Base-by-base conservation (phyloP, 768 basidiomycete genomes). In the Tulasnella sp. region DNA sequence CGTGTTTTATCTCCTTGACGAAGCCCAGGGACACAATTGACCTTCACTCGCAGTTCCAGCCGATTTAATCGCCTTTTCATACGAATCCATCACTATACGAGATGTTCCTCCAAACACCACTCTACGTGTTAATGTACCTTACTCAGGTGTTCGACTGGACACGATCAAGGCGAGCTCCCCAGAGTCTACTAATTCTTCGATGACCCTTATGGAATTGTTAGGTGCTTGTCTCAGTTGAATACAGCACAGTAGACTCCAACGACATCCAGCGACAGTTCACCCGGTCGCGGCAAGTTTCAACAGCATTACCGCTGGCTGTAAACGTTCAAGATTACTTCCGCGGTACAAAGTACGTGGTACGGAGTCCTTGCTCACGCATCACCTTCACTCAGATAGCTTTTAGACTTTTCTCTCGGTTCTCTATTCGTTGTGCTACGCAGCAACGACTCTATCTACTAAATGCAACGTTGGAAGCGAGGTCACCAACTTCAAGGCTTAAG, bases 261-360 rank as follows among this genome's bases (percentile, higher is more conserved):
- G 83, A 84, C 20, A 88, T 39, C n/a, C 32, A 32, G 26, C 48
- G 95, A 48, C 88, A 83, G 6, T 83, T 94, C 37, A 86, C 85
- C 51, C 86, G 89, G 40, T 87, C 88, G 16, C 87, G 89, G 78
- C 83, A 87, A 2, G 86, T 96, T 5, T 86, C 88, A 18, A 90
- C 92, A 9, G 88, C 92, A 0, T 86, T 98, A 4, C 96, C 97
- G 0, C 86, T 99, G 67, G 90, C 92, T 3, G 93, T 98, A 78
- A 98, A 96, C 78, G 97, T 99, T 0, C 93, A 98, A 84, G 98
- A 99, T 83, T 96, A 95, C 84, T 98, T 99, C 86, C 90, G 97
- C 29, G 92, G 92, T 37, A 86, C 89, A 77, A 91, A 90, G 97
- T 95, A 48, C 67, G 87, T 69, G 29, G 69, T 39, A 44, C 11